A percentile compares a stretch with the other conserved stretches of the same genome.
phyloP scores from a whole-genome alignment of 352 stramenopile species.

The Globisporangium echinulatum region DNA sequence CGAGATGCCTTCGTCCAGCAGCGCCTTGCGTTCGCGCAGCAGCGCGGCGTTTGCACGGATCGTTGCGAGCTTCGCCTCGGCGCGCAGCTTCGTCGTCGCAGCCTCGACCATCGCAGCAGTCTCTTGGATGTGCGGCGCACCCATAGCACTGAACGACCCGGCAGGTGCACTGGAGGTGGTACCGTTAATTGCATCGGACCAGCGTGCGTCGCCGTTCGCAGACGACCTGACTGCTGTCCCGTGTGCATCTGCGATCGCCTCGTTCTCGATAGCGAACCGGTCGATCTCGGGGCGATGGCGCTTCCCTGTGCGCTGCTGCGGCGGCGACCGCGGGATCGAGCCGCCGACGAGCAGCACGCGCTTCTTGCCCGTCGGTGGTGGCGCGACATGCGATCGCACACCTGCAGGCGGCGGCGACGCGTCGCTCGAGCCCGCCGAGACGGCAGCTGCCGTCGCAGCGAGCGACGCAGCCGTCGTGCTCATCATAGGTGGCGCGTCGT shows the following conservation, averaged over 20 bases:
- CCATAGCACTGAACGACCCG: neutral
- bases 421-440: neutral
- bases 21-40: conserved; percentile 15
- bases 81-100: conserved; percentile 11
- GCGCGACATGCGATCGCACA: conserved; percentile 1
- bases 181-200: neutral
- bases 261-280: conserved; percentile 8
- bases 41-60: conserved; percentile 15
- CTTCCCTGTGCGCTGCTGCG: conserved; percentile 4
- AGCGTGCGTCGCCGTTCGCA: neutral
- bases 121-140: conserved; percentile 5
- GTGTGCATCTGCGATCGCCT: neutral
- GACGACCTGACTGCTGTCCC: neutral
- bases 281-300: conserved; percentile 14
- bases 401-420: conserved; percentile 8
- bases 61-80: conserved; percentile 12
- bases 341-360: conserved; percentile 4
- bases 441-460: neutral
- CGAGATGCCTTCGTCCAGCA: conserved; percentile 12
- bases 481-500: neutral
- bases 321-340: conserved; percentile 2
- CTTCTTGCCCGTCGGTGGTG: conserved; percentile 7
- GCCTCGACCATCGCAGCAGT: conserved; percentile 13
- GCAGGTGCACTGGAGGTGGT: too few species aligned
- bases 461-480: neutral